A percentile compares a stretch with the other conserved stretches of the same genome.
Conservation (phyloP, 2,329 filamentous ascomycete species). For the Curvularia eragrostidis region DNA sequence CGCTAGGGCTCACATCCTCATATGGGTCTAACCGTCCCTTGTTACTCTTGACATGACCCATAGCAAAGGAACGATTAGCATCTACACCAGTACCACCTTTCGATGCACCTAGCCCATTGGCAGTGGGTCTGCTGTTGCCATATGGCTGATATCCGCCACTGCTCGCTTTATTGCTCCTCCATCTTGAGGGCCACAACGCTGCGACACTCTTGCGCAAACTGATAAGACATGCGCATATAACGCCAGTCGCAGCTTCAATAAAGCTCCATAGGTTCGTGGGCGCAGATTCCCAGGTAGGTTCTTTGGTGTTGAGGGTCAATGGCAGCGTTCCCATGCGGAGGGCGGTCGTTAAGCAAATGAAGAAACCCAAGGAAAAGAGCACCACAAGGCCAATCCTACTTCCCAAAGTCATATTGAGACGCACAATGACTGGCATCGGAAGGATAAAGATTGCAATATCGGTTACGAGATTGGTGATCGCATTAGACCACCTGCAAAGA, state of each 20-base stretch:
- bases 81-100: neutral
- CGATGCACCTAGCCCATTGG: neutral
- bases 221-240: constrained; percentile 39
- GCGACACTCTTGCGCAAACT: constrained; percentile 29
- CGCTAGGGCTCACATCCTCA: constrained; percentile 18
- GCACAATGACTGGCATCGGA: constrained; percentile 29
- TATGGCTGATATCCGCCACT: constrained; percentile 15
- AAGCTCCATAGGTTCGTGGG: constrained; percentile 40
- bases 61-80: constrained; percentile 1
- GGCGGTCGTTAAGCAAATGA: constrained; percentile 35
- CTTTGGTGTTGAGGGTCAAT: constrained; percentile 22
- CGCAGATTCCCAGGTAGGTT: constrained; percentile 34
- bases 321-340: constrained; percentile 38
- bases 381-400: constrained; percentile 28
- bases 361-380: constrained; percentile 37
- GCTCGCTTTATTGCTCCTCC: constrained; percentile 18
- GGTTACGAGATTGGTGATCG: constrained; percentile 28
- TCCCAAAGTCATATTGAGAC: constrained; percentile 31
- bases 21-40: constrained; percentile 12
- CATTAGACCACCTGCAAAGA: constrained; percentile 28
- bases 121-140: constrained; percentile 2
- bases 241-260: constrained; percentile 36
- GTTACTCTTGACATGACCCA: constrained; percentile 9
- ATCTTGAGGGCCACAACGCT: constrained; percentile 23
- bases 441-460: constrained; percentile 32